Conservation (phyloP, 495 filamentous ascomycete genomes). For the Talaromyces wortmannii region DNA sequence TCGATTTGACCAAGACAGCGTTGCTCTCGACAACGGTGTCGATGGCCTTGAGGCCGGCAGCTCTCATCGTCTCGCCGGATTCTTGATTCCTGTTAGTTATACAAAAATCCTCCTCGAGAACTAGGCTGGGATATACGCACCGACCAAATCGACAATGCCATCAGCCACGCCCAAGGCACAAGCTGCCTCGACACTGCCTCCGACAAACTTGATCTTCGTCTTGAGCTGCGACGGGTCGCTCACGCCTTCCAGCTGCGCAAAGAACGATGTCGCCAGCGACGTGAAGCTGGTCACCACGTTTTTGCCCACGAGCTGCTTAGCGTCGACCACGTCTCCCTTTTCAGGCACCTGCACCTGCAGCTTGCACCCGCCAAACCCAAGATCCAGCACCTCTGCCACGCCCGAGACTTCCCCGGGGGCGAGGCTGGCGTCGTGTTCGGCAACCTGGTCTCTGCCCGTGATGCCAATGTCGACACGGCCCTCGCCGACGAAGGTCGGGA, state of each 20-base stretch:
- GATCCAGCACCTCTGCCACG: conserved; percentile 77
- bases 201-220: conserved; percentile 82
- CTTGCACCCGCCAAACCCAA: conserved; percentile 85
- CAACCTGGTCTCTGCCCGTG: conserved; percentile 86
- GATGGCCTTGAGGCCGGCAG: conserved; percentile 92
- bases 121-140: conserved; percentile 42
- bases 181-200: conserved; percentile 93
- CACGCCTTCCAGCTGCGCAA: conserved; percentile 60
- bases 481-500: conserved; percentile 93
- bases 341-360: conserved; percentile 93
- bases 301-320: conserved; percentile 80
- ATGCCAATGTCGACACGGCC: conserved; percentile 92
- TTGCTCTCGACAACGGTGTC: conserved; percentile 84
- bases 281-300: conserved; percentile 96
- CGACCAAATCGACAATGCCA: conserved; percentile 95
- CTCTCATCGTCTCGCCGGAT: conserved; percentile 97
- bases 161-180: conserved; percentile 94
- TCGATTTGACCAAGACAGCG: conserved; percentile 88
- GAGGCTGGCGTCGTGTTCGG: conserved; percentile 75
- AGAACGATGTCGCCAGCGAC: conserved; percentile 72
- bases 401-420: conserved; percentile 51
- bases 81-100: conserved; percentile 42
- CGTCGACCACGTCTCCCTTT: conserved; percentile 62
- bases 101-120: neutral
- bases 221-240: conserved; percentile 24